Evolutionary conservation across 2,329 filamentous ascomycete genomes (phyloP).

Genomic region (Ploettnerulaceae sp.): DNA sequence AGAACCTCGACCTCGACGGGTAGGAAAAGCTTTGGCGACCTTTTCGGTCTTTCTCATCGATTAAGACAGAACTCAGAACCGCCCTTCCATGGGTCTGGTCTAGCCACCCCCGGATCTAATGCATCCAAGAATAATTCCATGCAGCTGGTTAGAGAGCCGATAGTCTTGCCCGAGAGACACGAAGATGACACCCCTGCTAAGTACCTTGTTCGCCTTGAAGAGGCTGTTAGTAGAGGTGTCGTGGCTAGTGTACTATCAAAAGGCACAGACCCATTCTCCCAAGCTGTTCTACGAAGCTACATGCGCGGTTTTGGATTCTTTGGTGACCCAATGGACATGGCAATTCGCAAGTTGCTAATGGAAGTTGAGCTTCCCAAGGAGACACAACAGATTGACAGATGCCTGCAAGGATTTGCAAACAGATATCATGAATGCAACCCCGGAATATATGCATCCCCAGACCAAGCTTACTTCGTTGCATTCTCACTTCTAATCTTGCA

Average conservation of each 20-base stretch:
- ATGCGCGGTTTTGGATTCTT: slow-evolving; percentile 96
- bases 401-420: slow-evolving; percentile 90
- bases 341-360: slow-evolving; percentile 90
- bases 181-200: slow-evolving; percentile 88
- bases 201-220: slow-evolving; percentile 81
- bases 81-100: slow-evolving; percentile 60
- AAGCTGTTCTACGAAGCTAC: slow-evolving; percentile 82
- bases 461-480: slow-evolving; percentile 97
- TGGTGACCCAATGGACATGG: slow-evolving; percentile 96
- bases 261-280: slow-evolving; percentile 76
- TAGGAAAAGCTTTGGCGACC: slow-evolving; percentile 85
- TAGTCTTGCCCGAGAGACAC: slow-evolving; percentile 69
- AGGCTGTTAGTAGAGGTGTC: slow-evolving; percentile 70
- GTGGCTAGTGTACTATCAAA: slow-evolving; percentile 85
- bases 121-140: slow-evolving; percentile 80
- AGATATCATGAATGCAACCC: slow-evolving; percentile 98
- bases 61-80: slow-evolving; percentile 79
- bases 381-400: slow-evolving; percentile 95
- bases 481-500: slow-evolving; percentile 96
- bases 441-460: slow-evolving; percentile 83
- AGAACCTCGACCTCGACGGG: slow-evolving; percentile 85
- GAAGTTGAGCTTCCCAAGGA: slow-evolving; percentile 94
- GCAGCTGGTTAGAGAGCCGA: slow-evolving; percentile 66
- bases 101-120: slow-evolving; percentile 63
- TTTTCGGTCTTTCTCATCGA: slow-evolving; percentile 70